Percentiles rank a stretch among this genome's conserved stretches.
Conservation (phyloP, 768 basidiomycete genomes). For the Phlebiopsis flavidoalba region DNA sequence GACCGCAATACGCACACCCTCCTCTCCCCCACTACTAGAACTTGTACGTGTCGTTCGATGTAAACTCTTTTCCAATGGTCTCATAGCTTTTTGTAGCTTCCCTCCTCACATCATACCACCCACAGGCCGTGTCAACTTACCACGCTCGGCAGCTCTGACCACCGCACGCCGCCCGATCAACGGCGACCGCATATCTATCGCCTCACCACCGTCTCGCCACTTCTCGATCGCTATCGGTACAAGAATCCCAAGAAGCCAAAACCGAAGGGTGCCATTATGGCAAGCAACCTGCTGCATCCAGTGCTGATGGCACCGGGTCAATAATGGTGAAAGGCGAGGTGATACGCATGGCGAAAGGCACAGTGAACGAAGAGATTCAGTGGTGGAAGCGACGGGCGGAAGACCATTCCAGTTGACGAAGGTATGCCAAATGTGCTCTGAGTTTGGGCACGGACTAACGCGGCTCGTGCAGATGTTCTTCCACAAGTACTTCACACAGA, state of each 20-base stretch:
- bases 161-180: conserved; percentile 63
- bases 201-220: conserved; percentile 91
- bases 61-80: neutral
- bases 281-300: conserved; percentile 90
- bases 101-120: conserved; percentile 90
- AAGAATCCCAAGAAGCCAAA: conserved; percentile 83
- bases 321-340: conserved; percentile 63
- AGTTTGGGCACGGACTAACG: neutral
- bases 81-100: conserved; percentile 42
- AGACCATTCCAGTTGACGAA: conserved; percentile 87
- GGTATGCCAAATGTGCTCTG: conserved; percentile 34
- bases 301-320: conserved; percentile 52
- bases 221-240: conserved; percentile 95
- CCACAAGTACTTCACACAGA: conserved; percentile 81
- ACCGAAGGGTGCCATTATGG: conserved; percentile 74
- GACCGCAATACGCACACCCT: conserved; percentile 80
- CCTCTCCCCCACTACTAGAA: conserved; percentile 82
- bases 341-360: conserved; percentile 31
- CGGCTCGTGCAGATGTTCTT: conserved; percentile 65
- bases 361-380: conserved; percentile 69
- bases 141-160: conserved; percentile 83
- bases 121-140: conserved; percentile 78
- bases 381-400: conserved; percentile 67
- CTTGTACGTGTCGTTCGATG: conserved; percentile 48
- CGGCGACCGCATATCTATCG: conserved; percentile 82